phyloP scores from a whole-genome alignment of 495 filamentous ascomycete genomes.

The Achaetomiella virescens region DNA sequence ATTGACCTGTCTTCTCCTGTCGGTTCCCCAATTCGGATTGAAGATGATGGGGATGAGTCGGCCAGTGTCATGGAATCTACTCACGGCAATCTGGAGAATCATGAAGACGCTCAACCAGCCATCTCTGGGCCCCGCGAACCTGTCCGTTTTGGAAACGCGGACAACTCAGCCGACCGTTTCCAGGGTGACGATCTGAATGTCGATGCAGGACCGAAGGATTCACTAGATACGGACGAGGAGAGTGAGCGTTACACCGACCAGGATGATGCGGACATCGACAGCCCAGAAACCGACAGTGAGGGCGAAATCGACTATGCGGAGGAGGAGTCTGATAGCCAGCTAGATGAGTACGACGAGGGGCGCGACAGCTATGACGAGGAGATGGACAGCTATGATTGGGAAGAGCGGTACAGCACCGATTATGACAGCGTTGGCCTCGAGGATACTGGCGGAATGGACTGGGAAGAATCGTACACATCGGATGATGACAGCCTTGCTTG shows the following conservation, averaged over 20 bases:
- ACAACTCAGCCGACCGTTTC: not conserved
- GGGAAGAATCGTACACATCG: not conserved
- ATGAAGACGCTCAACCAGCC: not conserved
- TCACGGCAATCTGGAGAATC: not conserved
- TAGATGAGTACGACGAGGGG: constrained; percentile 25
- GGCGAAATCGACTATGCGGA: constrained; percentile 9
- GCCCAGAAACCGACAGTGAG: constrained; percentile 10
- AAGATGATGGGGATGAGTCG: not conserved
- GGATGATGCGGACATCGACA: not conserved
- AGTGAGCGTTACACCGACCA: not conserved
- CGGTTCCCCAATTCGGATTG: not conserved
- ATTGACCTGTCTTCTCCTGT: constrained; percentile 20
- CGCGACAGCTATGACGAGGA: constrained; percentile 24
- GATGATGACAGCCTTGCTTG: not conserved
- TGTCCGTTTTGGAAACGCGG: not conserved
- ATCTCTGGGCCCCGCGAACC: not conserved
- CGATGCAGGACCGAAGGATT: constrained; percentile 1
- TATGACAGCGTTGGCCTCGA: not conserved
- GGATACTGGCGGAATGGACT: not conserved
- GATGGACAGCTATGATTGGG: not conserved
- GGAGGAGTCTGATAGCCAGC: constrained; percentile 22
- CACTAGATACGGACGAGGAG: constrained; percentile 11
- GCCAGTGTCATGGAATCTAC: not conserved
- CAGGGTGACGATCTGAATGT: not conserved
- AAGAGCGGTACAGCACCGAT: not conserved